phyloP scores from a whole-genome alignment of 2,329 filamentous ascomycete genomes.

The Talaromyces sp. region DNA sequence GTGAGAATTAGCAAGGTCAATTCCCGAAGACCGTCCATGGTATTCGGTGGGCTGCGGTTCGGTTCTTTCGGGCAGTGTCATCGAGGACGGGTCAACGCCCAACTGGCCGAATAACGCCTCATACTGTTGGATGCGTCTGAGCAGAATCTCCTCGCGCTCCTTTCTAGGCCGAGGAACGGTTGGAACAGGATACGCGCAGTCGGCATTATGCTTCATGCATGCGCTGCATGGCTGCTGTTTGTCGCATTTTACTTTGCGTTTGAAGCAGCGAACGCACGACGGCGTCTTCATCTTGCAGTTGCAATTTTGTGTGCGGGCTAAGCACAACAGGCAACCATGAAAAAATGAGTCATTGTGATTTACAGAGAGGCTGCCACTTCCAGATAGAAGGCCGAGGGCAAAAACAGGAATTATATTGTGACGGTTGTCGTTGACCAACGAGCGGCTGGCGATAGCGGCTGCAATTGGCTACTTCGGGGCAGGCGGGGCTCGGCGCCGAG shows the following conservation, averaged over 20 bases:
- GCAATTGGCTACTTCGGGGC: too few species aligned
- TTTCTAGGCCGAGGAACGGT: neutral
- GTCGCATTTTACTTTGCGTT: slow-evolving; percentile 7
- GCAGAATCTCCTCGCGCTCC: neutral
- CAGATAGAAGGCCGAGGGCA: too few species aligned
- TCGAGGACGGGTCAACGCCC: neutral
- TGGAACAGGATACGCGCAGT: neutral
- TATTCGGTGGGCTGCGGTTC: neutral
- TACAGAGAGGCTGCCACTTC: too few species aligned
- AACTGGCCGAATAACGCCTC: neutral
- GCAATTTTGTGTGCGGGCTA: too few species aligned
- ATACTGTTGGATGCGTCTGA: neutral
- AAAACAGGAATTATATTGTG: too few species aligned
- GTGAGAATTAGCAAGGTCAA: neutral
- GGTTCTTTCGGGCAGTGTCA: neutral
- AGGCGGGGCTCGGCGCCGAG: too few species aligned
- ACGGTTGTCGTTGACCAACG: too few species aligned
- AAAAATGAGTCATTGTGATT: too few species aligned
- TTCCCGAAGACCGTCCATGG: neutral
- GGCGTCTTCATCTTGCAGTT: too few species aligned
- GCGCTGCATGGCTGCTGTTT: neutral
- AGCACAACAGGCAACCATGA: too few species aligned
- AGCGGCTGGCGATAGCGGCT: too few species aligned
- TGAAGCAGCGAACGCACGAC: slow-evolving; percentile 4
- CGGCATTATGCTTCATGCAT: neutral